Evolutionary conservation across 176 grass and related monocot genomes (phyloP).

Genomic region (Musa acuminata): DNA sequence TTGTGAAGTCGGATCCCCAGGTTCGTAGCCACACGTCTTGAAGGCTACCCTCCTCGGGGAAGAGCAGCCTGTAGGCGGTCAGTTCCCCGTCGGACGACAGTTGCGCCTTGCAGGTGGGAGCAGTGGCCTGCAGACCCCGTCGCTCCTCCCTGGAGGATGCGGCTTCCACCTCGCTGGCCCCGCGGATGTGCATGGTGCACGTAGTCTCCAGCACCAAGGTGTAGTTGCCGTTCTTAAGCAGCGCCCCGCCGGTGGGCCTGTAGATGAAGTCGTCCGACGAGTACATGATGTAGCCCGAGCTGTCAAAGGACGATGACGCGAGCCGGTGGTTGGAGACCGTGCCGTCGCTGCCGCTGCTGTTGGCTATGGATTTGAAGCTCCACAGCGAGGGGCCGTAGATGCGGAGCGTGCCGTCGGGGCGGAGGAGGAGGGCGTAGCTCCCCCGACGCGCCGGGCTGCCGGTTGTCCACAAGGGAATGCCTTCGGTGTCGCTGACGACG

Average conservation of each 20-base stretch:
- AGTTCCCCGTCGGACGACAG: background rate
- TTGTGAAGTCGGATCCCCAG: background rate
- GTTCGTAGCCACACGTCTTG: background rate
- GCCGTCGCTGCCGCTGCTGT: background rate
- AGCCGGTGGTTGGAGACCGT: background rate
- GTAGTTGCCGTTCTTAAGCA: background rate
- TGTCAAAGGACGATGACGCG: background rate
- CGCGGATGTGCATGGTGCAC: background rate
- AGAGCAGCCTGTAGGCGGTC: background rate
- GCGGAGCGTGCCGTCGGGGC: conserved; percentile 1
- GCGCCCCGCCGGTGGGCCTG: background rate
- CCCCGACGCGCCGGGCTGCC: background rate
- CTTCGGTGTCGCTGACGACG: background rate
- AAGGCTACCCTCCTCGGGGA: background rate
- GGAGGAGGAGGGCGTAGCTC: background rate
- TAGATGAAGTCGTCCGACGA: conserved; percentile 3
- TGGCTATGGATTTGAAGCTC: background rate
- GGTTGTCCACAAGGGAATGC: background rate
- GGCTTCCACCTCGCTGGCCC: background rate
- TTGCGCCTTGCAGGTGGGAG: background rate
- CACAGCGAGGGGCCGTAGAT: background rate
- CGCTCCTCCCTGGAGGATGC: background rate
- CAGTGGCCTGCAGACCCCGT: background rate
- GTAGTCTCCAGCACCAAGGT: background rate
- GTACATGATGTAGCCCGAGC: background rate